Conservation (phyloP, 148 eudicot genomes). For the Talinum fruticosum region DNA sequence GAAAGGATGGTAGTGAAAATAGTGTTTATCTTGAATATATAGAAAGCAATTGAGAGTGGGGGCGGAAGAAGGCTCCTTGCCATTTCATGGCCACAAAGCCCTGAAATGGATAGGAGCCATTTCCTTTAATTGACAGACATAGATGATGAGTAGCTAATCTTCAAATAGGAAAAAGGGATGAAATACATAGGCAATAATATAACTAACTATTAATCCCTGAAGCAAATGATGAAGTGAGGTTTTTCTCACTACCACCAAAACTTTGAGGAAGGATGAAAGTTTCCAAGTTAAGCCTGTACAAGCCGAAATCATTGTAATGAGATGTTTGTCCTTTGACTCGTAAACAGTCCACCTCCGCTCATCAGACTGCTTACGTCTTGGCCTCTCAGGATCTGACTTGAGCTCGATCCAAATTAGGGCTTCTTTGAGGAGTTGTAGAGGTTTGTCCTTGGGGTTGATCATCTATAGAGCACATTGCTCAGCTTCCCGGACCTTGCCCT, state of each 20-base stretch:
- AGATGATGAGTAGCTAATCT: neutral
- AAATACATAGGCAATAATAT: neutral
- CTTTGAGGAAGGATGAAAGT: neutral
- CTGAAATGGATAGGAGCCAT: constrained; percentile 46
- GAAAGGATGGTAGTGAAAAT: no score
- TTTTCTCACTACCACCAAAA: constrained; percentile 7
- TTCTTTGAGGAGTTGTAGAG: constrained; percentile 14
- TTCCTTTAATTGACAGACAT: constrained; percentile 15
- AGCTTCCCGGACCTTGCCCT: constrained; percentile 42
- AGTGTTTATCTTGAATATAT: neutral
- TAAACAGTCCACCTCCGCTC: neutral
- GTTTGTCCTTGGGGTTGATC: constrained; percentile 35
- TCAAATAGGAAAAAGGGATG: neutral
- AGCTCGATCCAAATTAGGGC: neutral
- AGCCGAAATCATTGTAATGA: neutral
- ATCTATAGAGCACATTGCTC: constrained; percentile 49
- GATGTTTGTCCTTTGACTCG: neutral
- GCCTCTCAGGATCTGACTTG: neutral
- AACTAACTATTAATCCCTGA: neutral
- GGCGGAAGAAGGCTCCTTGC: constrained; percentile 41
- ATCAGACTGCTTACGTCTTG: neutral
- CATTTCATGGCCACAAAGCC: constrained; percentile 32
- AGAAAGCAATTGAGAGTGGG: neutral
- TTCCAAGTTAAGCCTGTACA: constrained; percentile 20
- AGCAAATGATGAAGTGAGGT: constrained; percentile 5